Conservation (phyloP, 2,329 filamentous ascomycete genomes). For the Pestalotiopsis sp. region DNA sequence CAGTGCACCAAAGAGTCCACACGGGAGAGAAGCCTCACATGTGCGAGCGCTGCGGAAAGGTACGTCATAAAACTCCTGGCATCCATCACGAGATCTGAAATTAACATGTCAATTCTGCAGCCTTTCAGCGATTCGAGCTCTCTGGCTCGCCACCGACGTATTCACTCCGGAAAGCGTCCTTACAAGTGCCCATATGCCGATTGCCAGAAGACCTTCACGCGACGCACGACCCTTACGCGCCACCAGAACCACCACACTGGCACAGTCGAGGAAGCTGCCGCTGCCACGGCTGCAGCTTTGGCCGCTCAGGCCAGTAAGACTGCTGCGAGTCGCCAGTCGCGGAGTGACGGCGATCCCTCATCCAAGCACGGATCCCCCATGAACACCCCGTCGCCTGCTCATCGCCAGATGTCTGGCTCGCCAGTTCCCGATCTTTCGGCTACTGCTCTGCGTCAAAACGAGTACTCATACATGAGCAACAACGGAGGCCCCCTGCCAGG, state of each 20-base stretch:
- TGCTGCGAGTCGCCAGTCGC: slow-evolving; percentile 42
- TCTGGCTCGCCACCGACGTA: slow-evolving; percentile 87
- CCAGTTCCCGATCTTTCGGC: slow-evolving; percentile 76
- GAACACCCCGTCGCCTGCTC: slow-evolving; percentile 82
- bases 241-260: slow-evolving; percentile 97
- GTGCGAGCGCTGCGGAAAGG: slow-evolving; percentile 96
- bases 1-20: slow-evolving; percentile 92
- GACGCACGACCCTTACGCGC: slow-evolving; percentile 89
- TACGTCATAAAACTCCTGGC: slow-evolving; percentile 42
- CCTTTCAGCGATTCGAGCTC: slow-evolving; percentile 97
- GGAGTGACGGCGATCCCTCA: slow-evolving; percentile 71
- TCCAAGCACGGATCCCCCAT: slow-evolving; percentile 74
- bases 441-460: slow-evolving; percentile 69
- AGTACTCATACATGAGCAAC: slow-evolving; percentile 77
- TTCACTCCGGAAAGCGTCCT: slow-evolving; percentile 92
- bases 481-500: slow-evolving; percentile 78
- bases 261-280: slow-evolving; percentile 90
- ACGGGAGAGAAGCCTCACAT: slow-evolving; percentile 98
- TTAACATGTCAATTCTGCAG: slow-evolving; percentile 47
- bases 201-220: slow-evolving; percentile 97
- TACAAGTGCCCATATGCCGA: slow-evolving; percentile 98
- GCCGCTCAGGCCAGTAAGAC: slow-evolving; percentile 47
- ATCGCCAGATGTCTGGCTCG: slow-evolving; percentile 78
- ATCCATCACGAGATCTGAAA: slow-evolving; percentile 4
- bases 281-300: slow-evolving; percentile 83